Base-by-base conservation (phyloP, 2,329 filamentous ascomycete species). In the Leptosphaerulina australis region DNA sequence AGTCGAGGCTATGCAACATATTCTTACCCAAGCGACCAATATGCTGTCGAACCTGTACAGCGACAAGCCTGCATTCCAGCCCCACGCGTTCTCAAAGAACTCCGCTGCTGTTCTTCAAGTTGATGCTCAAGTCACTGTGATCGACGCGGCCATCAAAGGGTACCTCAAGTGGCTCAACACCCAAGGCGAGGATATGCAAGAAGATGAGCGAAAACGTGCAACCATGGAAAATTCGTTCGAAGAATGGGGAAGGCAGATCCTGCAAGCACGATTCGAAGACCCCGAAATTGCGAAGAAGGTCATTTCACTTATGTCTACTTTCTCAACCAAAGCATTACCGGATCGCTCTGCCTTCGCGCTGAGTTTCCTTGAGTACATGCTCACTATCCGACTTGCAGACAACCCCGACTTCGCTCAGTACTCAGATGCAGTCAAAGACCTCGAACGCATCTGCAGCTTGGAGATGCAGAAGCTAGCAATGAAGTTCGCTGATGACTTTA, bases 401-500 rank as follows among this genome's bases (percentile, higher is more conserved):
- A 83, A 89, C 46, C 85, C 88, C 2, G 83, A 88, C 34, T 83
- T 88, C 62, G 81, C 83, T 30, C 78, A 84, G 3, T 96, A 92
- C 71, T 91, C 89, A 11, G 94, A 97, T 58, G 87, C 92, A 1
- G 88, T 97, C 26, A 94, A 92, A 67, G 90, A 95, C 50, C 80
- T 99, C 12, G 91, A 97, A 68, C 84, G 83, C 3, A 84, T 95
- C 65, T 89, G 90, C 63, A 91, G 91, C 72, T 82, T 91, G 47
- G 93, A 99, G 71, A 80, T 97, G 51, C 91, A 96, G 64, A 84
- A 92, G 48, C 79, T 99, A 30, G 93, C 93, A 5, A 86, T 90
- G 55, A 90, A 91, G 63, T 96, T 97, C 81, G 88, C 94, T 0
- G 90, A 97, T 69, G 88, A 96, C 67, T 85, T 99, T 55, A 81